Conservation (phyloP, 768 basidiomycete species). For the Leccinum arenicola region DNA sequence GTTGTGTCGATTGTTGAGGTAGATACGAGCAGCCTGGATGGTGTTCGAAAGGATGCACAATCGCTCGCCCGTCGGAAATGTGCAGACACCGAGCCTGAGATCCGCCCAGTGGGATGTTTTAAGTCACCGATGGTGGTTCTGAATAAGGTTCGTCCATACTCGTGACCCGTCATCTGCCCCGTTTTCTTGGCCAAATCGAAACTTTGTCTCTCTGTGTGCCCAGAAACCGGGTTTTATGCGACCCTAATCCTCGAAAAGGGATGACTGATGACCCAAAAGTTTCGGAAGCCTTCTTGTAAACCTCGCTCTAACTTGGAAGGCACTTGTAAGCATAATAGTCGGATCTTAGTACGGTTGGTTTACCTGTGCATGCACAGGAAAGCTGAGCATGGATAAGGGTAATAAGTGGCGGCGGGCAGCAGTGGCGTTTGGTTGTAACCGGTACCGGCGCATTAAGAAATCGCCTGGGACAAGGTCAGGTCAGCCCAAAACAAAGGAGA, state of each 20-base stretch:
- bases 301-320: background rate
- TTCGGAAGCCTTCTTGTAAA: too few species aligned
- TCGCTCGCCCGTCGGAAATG: too few species aligned
- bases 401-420: background rate
- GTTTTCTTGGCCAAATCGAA: background rate
- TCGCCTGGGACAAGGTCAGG: background rate
- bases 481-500: background rate
- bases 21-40: too few species aligned
- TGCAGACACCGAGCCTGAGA: too few species aligned
- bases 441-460: background rate
- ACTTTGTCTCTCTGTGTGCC: background rate
- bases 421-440: background rate
- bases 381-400: background rate
- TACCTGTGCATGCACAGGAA: background rate
- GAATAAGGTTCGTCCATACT: background rate
- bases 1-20: too few species aligned
- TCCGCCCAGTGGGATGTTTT: too few species aligned
- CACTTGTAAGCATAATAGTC: too few species aligned
- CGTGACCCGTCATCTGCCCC: background rate
- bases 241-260: background rate
- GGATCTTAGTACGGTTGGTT: background rate
- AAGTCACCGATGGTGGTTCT: too few species aligned
- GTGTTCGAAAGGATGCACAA: too few species aligned
- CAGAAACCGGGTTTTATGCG: background rate
- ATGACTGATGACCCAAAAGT: background rate